Percentiles rank a stretch among this genome's conserved stretches.
These are phyloP conservation scores for Sherardia arvensis DNA, from an alignment of 257 asterid species.

Conservation along the genomic window DNA sequence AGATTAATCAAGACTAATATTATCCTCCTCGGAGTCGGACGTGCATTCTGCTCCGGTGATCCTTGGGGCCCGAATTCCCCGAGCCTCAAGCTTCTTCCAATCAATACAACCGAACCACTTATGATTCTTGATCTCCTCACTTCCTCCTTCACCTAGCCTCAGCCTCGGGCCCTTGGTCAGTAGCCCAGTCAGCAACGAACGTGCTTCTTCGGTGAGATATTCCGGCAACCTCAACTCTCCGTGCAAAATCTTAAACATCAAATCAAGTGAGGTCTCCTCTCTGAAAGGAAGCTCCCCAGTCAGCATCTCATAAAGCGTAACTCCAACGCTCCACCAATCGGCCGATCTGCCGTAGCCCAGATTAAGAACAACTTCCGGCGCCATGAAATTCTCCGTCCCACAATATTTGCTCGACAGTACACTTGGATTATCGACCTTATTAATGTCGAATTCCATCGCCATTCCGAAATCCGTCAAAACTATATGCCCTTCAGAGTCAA, in stretches of 20 bases:
- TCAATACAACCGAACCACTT: slow-evolving; percentile 57
- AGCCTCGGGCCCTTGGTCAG: slow-evolving; percentile 46
- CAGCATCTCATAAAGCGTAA: slow-evolving; percentile 62
- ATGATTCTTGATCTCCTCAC: slow-evolving; percentile 49
- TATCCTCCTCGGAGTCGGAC: too few relatives aligned
- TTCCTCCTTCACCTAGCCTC: slow-evolving; percentile 46
- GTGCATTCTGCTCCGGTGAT: too few relatives aligned
- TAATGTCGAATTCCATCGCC: slow-evolving; percentile 45
- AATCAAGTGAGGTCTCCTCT: slow-evolving; percentile 42
- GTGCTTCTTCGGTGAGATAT: slow-evolving; percentile 57
- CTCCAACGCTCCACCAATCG: slow-evolving; percentile 87
- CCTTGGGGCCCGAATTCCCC: slow-evolving; percentile 60
- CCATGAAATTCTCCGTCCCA: slow-evolving; percentile 68
- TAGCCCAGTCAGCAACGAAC: slow-evolving; percentile 67
- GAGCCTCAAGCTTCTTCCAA: slow-evolving; percentile 63
- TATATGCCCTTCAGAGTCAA: slow-evolving; percentile 71
- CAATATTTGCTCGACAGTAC: slow-evolving; percentile 16
- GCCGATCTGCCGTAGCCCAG: slow-evolving; percentile 66
- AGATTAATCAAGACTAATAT: too few relatives aligned
- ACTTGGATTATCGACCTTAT: neutral
- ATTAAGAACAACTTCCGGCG: slow-evolving; percentile 63
- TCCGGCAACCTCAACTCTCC: slow-evolving; percentile 56
- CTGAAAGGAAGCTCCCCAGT: slow-evolving; percentile 60
- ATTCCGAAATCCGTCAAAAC: slow-evolving; percentile 72
- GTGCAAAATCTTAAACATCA: slow-evolving; percentile 55